Base-by-base conservation (phyloP, 306 rosid species). In the Urtica urens region DNA sequence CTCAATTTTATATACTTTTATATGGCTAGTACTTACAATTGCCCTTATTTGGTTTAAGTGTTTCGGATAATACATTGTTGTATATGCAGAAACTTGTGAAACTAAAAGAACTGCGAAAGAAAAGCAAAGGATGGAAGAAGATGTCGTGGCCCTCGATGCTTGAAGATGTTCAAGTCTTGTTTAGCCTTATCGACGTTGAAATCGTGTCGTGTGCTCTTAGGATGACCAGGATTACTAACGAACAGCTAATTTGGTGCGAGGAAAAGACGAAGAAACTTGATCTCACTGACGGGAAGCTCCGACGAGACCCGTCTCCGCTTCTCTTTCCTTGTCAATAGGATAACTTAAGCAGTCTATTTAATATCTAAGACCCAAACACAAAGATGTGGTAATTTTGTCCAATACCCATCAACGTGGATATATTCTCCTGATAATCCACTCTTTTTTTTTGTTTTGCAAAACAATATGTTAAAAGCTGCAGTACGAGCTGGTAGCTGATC, bases 231-330 rank as follows among this genome's bases (percentile, higher is more conserved):
- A 57, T 84, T 57, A 77, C 65, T 5, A 84, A 79, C 35, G 92
- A 79, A 31, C 94, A 90, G 51, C 60, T 90, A 51, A 58, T 77
- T 48, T 90, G 97, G 97, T 84, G 97, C 38, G 95, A 90, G 70
- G 94, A 84, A 59, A 90, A 90, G 80, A 66, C 79, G 77, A 90
- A 81, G 54, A 90, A 78, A 51, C 75, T 90, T 20, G 92, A 81
- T 48, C 24, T 81, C 21, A 62, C 68, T 9, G 73, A 67, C 38
- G 59, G 80, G 21, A 77, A 68, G 80, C 63, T 90, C 69, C 68
- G 76, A 70, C 79, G 97, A 72, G 95, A 90, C 58, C 87, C 82
- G 0, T 72, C 78, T 25, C 95, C 94, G 15, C 55, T 72, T 53
- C 92, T 90, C 64, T 90, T 90, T 65, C 97, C 97, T 8, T 78